phyloP scores from a whole-genome alignment of 2,329 filamentous ascomycete genomes.

The Diaporthe citriasiana region DNA sequence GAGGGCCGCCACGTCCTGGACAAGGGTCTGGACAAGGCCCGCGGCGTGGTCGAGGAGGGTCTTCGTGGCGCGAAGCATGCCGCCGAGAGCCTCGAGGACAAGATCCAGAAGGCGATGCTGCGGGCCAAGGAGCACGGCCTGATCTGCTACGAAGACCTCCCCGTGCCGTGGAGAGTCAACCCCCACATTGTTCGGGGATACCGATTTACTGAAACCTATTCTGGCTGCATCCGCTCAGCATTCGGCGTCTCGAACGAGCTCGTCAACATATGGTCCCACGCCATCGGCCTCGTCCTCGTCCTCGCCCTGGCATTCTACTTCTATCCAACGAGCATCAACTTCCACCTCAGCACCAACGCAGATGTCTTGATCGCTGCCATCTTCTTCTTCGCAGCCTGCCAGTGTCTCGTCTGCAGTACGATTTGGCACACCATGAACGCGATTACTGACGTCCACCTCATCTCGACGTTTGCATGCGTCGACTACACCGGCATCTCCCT shows the following conservation, averaged over 20 bases:
- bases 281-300: slow-evolving; percentile 89
- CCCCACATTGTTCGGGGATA: slow-evolving; percentile 93
- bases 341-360: slow-evolving; percentile 85
- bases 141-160: slow-evolving; percentile 90
- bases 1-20: slow-evolving; percentile 86
- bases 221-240: slow-evolving; percentile 87
- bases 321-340: slow-evolving; percentile 90
- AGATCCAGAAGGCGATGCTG: slow-evolving; percentile 82
- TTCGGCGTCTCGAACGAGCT: slow-evolving; percentile 92
- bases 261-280: slow-evolving; percentile 98
- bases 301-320: slow-evolving; percentile 94
- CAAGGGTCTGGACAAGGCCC: slow-evolving; percentile 80
- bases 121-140: slow-evolving; percentile 85
- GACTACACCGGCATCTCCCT: slow-evolving; percentile 98
- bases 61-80: slow-evolving; percentile 87
- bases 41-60: slow-evolving; percentile 83
- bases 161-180: slow-evolving; percentile 93
- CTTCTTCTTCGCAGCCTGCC: slow-evolving; percentile 96
- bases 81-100: slow-evolving; percentile 85
- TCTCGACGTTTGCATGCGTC: slow-evolving; percentile 96
- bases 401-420: slow-evolving; percentile 94
- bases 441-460: slow-evolving; percentile 88
- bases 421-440: slow-evolving; percentile 99
- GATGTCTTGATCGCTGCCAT: slow-evolving; percentile 92
- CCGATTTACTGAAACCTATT: slow-evolving; percentile 91